Conservation (phyloP, 805 yeast species). For the Myxozyma neglecta region DNA sequence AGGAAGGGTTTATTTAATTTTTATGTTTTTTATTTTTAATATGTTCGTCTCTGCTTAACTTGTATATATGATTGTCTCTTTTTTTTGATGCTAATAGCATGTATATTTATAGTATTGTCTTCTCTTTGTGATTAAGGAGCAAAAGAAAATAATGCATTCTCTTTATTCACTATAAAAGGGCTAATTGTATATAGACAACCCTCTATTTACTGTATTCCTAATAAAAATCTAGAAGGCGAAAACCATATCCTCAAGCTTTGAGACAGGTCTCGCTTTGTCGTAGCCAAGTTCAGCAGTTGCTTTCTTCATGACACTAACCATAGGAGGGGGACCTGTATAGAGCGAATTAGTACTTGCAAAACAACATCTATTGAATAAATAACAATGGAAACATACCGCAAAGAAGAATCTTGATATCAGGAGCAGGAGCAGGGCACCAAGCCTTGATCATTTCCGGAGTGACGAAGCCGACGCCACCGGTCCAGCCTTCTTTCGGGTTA, state of each 20-base stretch:
- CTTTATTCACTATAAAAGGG: not conserved
- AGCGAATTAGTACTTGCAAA: not conserved
- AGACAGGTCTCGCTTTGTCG: constrained; percentile 81
- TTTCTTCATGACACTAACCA: constrained; percentile 82
- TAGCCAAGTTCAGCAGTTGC: constrained; percentile 72
- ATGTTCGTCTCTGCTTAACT: not conserved
- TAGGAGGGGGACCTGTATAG: constrained; percentile 68
- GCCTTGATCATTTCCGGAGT: constrained; percentile 88
- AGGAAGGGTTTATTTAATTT: not conserved
- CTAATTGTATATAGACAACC: not conserved
- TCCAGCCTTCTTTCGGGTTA: constrained; percentile 63
- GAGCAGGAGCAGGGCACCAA: constrained; percentile 59
- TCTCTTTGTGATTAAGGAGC: no score
- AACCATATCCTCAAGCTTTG: constrained; percentile 86
- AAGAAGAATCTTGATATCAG: constrained; percentile 67
- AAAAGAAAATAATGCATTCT: constrained; percentile 3
- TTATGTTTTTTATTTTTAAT: not conserved
- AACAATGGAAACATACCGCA: constrained; percentile 56
- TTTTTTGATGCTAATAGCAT: not conserved
- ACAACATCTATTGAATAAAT: not conserved
- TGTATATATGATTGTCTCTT: not conserved
- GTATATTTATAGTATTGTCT: no score
- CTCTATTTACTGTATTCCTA: not conserved
- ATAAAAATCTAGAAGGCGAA: constrained; percentile 63
- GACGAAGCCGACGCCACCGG: constrained; percentile 73